Conservation (phyloP, 768 basidiomycete genomes). For the Pulveroboletus sp. region DNA sequence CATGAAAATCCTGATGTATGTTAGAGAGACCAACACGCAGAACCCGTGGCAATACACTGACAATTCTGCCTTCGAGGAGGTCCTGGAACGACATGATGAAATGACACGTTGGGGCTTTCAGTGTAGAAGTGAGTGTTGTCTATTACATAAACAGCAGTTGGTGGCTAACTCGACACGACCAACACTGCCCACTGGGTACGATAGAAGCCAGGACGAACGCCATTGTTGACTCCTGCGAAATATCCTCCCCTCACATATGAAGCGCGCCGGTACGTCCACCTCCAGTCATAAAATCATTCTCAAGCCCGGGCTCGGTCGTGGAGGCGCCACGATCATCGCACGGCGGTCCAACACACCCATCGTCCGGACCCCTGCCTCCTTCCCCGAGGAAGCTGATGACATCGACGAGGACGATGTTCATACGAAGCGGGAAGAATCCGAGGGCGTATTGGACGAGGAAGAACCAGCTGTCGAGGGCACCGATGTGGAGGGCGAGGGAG, state of each 20-base stretch:
- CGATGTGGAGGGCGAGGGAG: conserved; percentile 28
- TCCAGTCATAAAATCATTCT: conserved; percentile 37
- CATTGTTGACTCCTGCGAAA: background rate
- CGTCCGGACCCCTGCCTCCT: conserved; percentile 13
- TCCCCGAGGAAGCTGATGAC: conserved; percentile 20
- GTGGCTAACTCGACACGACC: too few relatives aligned
- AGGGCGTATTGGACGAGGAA: conserved; percentile 28
- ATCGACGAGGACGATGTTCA: conserved; percentile 24
- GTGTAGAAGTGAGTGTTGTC: background rate
- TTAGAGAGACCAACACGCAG: background rate
- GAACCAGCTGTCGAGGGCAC: conserved; percentile 27
- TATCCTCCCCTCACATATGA: conserved; percentile 12
- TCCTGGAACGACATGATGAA: conserved; percentile 24
- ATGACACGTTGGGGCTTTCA: conserved; percentile 6
- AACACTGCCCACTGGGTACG: background rate
- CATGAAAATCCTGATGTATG: conserved; percentile 27
- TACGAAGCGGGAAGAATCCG: conserved; percentile 29
- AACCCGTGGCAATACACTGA: conserved; percentile 5
- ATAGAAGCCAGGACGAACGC: background rate
- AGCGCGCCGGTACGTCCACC: conserved; percentile 18
- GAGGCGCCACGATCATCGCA: conserved; percentile 23
- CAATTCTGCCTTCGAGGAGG: conserved; percentile 30
- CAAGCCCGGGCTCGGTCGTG: conserved; percentile 34
- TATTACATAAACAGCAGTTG: conserved; percentile 17
- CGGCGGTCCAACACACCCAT: conserved; percentile 22